Base-by-base conservation (phyloP, 768 basidiomycete species). In the Podaxis mareebaensis region DNA sequence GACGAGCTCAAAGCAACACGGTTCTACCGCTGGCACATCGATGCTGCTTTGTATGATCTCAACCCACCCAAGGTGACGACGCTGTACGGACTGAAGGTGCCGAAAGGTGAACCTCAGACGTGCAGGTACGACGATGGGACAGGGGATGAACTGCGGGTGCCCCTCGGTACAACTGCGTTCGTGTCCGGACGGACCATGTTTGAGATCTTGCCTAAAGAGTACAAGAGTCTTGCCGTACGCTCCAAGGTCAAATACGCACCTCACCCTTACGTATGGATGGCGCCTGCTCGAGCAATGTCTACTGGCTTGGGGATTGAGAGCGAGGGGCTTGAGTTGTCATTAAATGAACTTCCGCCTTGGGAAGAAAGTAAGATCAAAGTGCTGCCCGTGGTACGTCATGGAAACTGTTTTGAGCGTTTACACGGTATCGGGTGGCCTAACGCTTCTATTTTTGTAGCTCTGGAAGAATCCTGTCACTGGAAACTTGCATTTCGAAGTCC, bases 391-490 rank as follows among this genome's bases (percentile, higher is more conserved):
- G 78, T 78, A 63, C 64, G 77, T 73, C 33, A 51, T 33, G 30
- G n/a, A 15, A 44, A 67, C 83, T 64, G 49, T 80, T 68, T 33
- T 30, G 61, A 20, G 8, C 48, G 22, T 17, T 44, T 17, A 8
- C 22, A n/a, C 15, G 20, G 48, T n/a, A 33, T 57, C 61, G 28
- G 68, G 39, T 54, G 26, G 60, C 33, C 33, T 49, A n/a, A 30
- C 24, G 53, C 15, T 26, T 53, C 20, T 46, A 52, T 66, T 44
- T 48, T 49, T 56, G 15, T 65, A 94, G 90, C 73, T 90, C 6
- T 96, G 95, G 95, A 96, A 96, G 81, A 96, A 96, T 75, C 93
- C 94, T 0, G 84, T 86, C 7, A 96, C 94, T 12, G 87, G 88
- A 26, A 78, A 79, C 1, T 81, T 98, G 22, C 92, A 96, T 72